Evolutionary conservation across 1,139 yeast genomes (phyloP).

Genomic region (Pneumocystis murina): DNA sequence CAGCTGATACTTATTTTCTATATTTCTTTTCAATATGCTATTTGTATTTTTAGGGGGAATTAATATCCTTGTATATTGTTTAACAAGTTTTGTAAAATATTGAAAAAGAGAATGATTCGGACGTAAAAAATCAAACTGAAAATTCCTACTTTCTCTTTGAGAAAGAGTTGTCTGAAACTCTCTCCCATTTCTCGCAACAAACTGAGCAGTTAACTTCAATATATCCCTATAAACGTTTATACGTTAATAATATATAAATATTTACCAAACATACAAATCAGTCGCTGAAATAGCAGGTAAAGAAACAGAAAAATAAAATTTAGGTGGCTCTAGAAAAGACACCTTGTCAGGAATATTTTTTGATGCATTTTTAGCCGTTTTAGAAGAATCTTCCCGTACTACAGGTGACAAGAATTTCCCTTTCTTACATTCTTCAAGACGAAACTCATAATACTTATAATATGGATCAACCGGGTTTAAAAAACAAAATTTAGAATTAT

Average conservation of each 20-base stretch:
- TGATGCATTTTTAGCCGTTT: slow-evolving; percentile 5
- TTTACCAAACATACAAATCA: slow-evolving; percentile 30
- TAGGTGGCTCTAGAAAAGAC: slow-evolving; percentile 25
- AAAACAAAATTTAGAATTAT: slow-evolving; percentile 48
- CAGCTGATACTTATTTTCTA: slow-evolving; percentile 25
- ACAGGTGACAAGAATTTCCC: slow-evolving; percentile 15
- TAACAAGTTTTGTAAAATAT: slow-evolving; percentile 36
- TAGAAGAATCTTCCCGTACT: not conserved
- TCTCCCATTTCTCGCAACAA: slow-evolving; percentile 42
- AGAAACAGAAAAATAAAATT: slow-evolving; percentile 34
- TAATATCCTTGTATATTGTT: slow-evolving; percentile 40
- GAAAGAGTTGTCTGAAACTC: slow-evolving; percentile 30
- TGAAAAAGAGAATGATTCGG: slow-evolving; percentile 45
- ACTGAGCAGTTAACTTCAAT: slow-evolving; percentile 58
- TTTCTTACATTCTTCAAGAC: slow-evolving; percentile 19
- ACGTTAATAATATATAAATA: not conserved
- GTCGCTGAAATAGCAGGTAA: slow-evolving; percentile 44
- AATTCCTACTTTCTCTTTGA: slow-evolving; percentile 30
- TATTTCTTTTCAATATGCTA: slow-evolving; percentile 17
- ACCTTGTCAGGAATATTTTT: slow-evolving; percentile 3
- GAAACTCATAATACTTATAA: slow-evolving; percentile 41
- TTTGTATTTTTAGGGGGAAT: slow-evolving; percentile 18
- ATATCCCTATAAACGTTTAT: slow-evolving; percentile 27
- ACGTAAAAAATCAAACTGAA: slow-evolving; percentile 57
- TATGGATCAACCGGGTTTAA: slow-evolving; percentile 40